Evolutionary conservation across 1,284 basidiomycete species (phyloP), one percentile per base, ranked within the genome.

Genomic region (Rhodotorula sp.): DNA sequence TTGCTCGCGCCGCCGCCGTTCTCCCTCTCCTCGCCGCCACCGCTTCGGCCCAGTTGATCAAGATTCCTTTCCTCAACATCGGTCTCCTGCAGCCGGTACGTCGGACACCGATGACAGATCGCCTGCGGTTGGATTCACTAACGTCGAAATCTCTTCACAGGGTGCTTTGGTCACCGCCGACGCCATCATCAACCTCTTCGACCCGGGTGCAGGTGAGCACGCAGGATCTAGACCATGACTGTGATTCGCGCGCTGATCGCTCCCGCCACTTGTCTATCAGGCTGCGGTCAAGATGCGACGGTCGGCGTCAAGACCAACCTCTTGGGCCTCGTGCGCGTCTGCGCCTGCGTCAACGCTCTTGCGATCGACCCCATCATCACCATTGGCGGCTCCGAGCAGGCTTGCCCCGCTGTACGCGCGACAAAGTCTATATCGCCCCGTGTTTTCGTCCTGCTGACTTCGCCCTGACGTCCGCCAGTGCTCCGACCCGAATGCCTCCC

Each of bases 271-370:
- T 43, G 10, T 8, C n/a, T 14, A 21, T 1, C 60, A 54, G 66
- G 23, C 43, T 68, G 70, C 52, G n/a, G 54, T 28, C 56, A 63
- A 7, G 61, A 26, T 8, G 60, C 66, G 8, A 72, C 62, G 38
- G 54, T 72, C 47, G 70, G 62, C 19, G 70, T 69, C 1, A 49
- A 19, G 28, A 54, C 64, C 0, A 38, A 48, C 2, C 49, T 66
- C 12, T 58, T 72, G 12, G 67, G 67, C 2, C 57, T 72, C 18
- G 59, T 66, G 23, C 49, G 49, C 23, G 43, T 62, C 16, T 72
- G 70, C 43, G 70, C 58, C 12, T 72, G 70, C 57, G 61, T 72
- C 28, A 69, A 67, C 64, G 12, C 69, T 15, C 57, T 63, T 3
- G 26, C 43, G 43, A 52, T 47, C 28, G 62, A 26, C 23, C 54